Conservation (phyloP, 805 yeast species). For the Debaryomyces prosopidis region DNA sequence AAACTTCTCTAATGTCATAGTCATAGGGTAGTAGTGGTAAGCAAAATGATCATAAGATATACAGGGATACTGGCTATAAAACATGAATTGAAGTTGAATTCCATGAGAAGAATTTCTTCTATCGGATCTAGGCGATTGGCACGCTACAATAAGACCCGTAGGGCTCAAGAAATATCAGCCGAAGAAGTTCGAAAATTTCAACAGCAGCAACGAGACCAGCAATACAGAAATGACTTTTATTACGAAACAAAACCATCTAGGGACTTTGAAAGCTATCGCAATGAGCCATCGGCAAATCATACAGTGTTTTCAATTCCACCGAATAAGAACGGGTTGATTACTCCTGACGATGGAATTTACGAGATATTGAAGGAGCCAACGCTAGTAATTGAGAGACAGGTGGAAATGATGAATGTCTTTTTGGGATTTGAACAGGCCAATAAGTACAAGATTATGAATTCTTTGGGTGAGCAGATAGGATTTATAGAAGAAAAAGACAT, state of each 20-base stretch:
- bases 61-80: neutral
- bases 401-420: conserved; percentile 85
- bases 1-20: no score
- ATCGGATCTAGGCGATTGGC: neutral
- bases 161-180: conserved; percentile 32
- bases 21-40: neutral
- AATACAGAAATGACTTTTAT: conserved; percentile 16
- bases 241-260: conserved; percentile 29
- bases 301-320: conserved; percentile 38
- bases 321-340: conserved; percentile 51
- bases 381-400: conserved; percentile 79
- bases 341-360: conserved; percentile 58
- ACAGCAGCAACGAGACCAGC: conserved; percentile 10
- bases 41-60: neutral
- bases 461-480: conserved; percentile 74
- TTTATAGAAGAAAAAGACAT: conserved; percentile 79
- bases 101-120: neutral
- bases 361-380: conserved; percentile 75
- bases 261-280: conserved; percentile 17
- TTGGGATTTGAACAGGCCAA: conserved; percentile 93
- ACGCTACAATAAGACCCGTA: conserved; percentile 22
- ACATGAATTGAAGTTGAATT: neutral
- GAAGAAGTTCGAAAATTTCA: conserved; percentile 31
- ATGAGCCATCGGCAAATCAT: conserved; percentile 30
- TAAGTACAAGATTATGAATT: conserved; percentile 69